Evolutionary conservation across 306 rosid species (phyloP).

Genomic region (Vicia sativa): DNA sequence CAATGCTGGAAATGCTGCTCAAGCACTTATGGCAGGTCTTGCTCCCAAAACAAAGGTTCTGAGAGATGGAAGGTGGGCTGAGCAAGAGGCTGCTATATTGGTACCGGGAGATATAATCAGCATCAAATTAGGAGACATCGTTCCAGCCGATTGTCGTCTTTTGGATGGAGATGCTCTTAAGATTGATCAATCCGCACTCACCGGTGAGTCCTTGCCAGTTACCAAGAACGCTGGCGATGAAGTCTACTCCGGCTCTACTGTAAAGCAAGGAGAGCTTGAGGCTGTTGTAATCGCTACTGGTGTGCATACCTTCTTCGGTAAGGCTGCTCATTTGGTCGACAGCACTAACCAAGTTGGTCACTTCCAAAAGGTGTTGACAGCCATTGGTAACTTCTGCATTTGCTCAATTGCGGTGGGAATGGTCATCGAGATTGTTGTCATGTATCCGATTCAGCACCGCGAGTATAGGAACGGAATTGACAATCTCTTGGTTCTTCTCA

Average conservation of each 20-base stretch:
- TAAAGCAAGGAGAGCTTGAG: constrained; percentile 91
- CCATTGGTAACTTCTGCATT: constrained; percentile 94
- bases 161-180: constrained; percentile 80
- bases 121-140: constrained; percentile 79
- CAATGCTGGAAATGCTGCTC: constrained; percentile 95
- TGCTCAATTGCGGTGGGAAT: constrained; percentile 83
- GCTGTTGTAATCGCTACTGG: constrained; percentile 95
- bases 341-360: constrained; percentile 79
- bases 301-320: constrained; percentile 92
- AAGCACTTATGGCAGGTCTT: constrained; percentile 96
- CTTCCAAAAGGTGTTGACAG: constrained; percentile 89
- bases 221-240: constrained; percentile 62
- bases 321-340: constrained; percentile 94
- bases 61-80: constrained; percentile 88
- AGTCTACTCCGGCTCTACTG: constrained; percentile 90
- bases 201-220: constrained; percentile 84
- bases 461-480: constrained; percentile 76
- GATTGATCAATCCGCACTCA: constrained; percentile 89
- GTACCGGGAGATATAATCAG: constrained; percentile 89
- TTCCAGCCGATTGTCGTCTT: constrained; percentile 93
- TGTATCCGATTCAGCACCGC: constrained; percentile 85
- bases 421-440: constrained; percentile 67
- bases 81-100: constrained; percentile 74
- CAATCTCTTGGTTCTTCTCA: constrained; percentile 88
- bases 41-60: constrained; percentile 92